Percentiles rank a stretch among this genome's conserved stretches.
Conservation (phyloP, 1,284 basidiomycete species). For the Heterobasidion annosum region DNA sequence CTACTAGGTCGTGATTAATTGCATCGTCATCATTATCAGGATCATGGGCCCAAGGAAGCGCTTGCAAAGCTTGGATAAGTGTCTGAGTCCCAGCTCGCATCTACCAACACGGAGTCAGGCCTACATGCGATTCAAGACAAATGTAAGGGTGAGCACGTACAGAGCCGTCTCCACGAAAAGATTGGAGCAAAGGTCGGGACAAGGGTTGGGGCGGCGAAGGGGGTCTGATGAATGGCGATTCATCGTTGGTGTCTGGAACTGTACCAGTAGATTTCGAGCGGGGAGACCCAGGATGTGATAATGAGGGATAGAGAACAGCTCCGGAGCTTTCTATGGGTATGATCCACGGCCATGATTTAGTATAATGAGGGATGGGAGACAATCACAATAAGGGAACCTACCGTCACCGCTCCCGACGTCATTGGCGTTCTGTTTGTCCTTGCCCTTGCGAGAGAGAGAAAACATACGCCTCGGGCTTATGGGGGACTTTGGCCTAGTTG, state of each 20-base stretch:
- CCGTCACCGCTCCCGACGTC: slow-evolving; percentile 21
- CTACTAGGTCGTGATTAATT: slow-evolving; percentile 31
- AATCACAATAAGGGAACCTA: not conserved
- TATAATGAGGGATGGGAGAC: not conserved
- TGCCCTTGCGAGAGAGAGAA: slow-evolving; percentile 45
- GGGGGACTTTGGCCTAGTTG: slow-evolving; percentile 23
- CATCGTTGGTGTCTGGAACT: slow-evolving; percentile 30
- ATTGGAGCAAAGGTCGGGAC: slow-evolving; percentile 32
- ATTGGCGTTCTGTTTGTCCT: slow-evolving; percentile 32
- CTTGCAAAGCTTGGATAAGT: slow-evolving; percentile 77
- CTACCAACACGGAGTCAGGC: slow-evolving; percentile 17
- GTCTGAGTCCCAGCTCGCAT: slow-evolving; percentile 80
- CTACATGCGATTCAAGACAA: not conserved
- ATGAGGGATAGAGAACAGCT: not conserved
- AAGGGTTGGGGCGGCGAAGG: slow-evolving; percentile 48
- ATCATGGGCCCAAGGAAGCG: slow-evolving; percentile 65
- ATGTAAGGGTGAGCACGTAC: slow-evolving; percentile 24
- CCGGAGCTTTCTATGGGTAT: not conserved
- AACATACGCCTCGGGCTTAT: slow-evolving; percentile 42
- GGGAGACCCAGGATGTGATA: not conserved
- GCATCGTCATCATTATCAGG: slow-evolving; percentile 60
- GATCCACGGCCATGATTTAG: not conserved
- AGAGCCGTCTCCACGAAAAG: slow-evolving; percentile 58
- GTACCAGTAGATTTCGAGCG: slow-evolving; percentile 1
- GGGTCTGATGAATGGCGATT: slow-evolving; percentile 72